A percentile compares a stretch with the other conserved stretches of the same genome.
These are phyloP conservation scores for Alloteropsis angusta DNA, from an alignment of 202 grass and related monocot genomes.

Conservation along the genomic window DNA sequence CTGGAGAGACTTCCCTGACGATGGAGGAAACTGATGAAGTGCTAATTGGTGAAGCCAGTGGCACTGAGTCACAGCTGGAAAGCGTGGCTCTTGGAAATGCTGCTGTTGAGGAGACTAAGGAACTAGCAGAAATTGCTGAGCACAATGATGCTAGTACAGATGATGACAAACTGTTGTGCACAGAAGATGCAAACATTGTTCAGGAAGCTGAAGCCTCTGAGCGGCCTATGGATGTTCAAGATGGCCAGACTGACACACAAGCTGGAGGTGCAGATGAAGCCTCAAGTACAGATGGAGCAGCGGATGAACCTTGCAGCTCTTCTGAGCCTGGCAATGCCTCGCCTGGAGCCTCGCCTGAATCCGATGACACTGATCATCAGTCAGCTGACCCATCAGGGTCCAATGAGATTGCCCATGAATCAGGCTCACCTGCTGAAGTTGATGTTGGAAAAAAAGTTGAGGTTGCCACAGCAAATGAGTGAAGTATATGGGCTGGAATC, in stretches of 20 bases:
- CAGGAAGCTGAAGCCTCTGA: conserved; percentile 6
- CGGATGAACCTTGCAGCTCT: not conserved
- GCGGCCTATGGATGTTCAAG: conserved; percentile 4
- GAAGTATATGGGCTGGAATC: not conserved
- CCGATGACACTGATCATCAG: not conserved
- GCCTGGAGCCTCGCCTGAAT: not conserved
- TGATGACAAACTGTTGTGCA: conserved; percentile 17
- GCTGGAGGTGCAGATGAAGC: not conserved
- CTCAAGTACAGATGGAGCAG: conserved; percentile 13
- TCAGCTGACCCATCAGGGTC: not conserved
- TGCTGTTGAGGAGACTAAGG: conserved; percentile 24
- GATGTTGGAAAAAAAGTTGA: conserved; percentile 2
- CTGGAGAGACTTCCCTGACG: conserved; percentile 29
- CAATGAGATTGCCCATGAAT: not conserved
- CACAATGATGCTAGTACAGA: not conserved
- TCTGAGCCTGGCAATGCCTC: not conserved
- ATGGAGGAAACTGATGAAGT: conserved; percentile 44
- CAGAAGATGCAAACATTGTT: conserved; percentile 18
- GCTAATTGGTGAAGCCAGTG: conserved; percentile 33
- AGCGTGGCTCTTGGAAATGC: conserved; percentile 42
- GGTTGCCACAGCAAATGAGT: conserved; percentile 10
- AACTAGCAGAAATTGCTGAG: conserved; percentile 5
- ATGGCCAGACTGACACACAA: conserved; percentile 13
- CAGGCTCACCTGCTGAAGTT: not conserved
- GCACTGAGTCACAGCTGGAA: conserved; percentile 17